Percentiles rank a stretch among this genome's conserved stretches.
Conservation (phyloP, 495 filamentous ascomycete genomes). For the Talaromyces liani region DNA sequence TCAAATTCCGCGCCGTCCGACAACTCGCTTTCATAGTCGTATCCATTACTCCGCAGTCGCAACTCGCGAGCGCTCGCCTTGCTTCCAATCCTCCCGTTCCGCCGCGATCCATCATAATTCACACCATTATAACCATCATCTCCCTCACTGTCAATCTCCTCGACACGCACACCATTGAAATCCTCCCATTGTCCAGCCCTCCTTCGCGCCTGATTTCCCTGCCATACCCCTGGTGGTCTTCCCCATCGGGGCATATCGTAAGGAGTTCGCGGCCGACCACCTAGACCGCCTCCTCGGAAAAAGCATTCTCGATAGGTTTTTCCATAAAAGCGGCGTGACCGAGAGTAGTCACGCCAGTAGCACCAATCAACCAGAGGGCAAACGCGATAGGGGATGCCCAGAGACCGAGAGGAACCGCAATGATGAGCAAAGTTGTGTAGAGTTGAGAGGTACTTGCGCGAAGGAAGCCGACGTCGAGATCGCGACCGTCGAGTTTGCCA, state of each 20-base stretch:
- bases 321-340: conserved; percentile 96
- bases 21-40: conserved; percentile 39
- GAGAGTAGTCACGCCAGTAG: conserved; percentile 80
- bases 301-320: conserved; percentile 99
- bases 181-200: conserved; percentile 49
- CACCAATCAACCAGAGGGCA: conserved; percentile 90
- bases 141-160: conserved; percentile 67
- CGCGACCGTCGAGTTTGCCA: conserved; percentile 74
- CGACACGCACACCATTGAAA: conserved; percentile 43
- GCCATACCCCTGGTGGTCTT: conserved; percentile 89
- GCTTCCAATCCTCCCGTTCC: not conserved
- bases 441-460: conserved; percentile 87
- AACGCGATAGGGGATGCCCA: conserved; percentile 74
- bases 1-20: conserved; percentile 50
- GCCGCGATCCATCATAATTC: conserved; percentile 11
- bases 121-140: conserved; percentile 52
- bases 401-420: conserved; percentile 76
- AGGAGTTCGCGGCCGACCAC: conserved; percentile 99
- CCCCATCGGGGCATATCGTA: conserved; percentile 90
- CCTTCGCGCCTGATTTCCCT: conserved; percentile 52
- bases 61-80: conserved; percentile 3
- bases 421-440: conserved; percentile 77
- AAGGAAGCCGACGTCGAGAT: conserved; percentile 76
- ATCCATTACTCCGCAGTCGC: not conserved
- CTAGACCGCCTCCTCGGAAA: conserved; percentile 99